Conservation (phyloP, 305 asterid species). For the Galium porrigens region DNA sequence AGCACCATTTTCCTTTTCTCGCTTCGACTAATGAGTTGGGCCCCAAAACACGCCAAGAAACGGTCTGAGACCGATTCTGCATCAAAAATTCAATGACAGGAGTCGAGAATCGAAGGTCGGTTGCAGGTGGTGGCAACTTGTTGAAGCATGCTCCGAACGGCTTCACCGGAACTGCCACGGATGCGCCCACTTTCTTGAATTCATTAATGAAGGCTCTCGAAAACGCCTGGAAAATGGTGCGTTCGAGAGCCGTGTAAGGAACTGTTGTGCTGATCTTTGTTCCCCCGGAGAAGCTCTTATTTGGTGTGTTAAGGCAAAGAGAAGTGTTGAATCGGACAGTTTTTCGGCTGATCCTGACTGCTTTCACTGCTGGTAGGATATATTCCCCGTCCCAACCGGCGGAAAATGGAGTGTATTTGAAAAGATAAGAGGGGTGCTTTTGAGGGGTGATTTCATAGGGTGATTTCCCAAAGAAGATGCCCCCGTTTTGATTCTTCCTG, state of each 20-base stretch:
- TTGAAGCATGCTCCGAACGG: slow-evolving; percentile 36
- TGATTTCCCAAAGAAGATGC: slow-evolving; percentile 27
- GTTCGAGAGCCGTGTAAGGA: slow-evolving; percentile 32
- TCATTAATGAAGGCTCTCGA: slow-evolving; percentile 16
- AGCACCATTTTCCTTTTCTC: slow-evolving; percentile 23
- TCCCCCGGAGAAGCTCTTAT: slow-evolving; percentile 18
- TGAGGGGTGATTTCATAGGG: slow-evolving; percentile 14
- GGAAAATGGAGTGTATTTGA: slow-evolving; percentile 26
- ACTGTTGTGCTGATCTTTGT: slow-evolving; percentile 32
- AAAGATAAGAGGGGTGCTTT: neutral
- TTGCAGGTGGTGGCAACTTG: slow-evolving; percentile 21
- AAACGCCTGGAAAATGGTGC: slow-evolving; percentile 20
- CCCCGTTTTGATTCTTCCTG: slow-evolving; percentile 17
- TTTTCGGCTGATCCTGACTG: slow-evolving; percentile 24
- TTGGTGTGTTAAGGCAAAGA: slow-evolving; percentile 19
- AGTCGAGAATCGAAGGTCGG: slow-evolving; percentile 13
- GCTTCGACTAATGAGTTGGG: slow-evolving; percentile 29
- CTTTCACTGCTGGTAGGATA: slow-evolving; percentile 20
- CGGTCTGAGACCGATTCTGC: slow-evolving; percentile 19
- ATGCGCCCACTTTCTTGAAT: slow-evolving; percentile 13
- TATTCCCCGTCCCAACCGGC: slow-evolving; percentile 34
- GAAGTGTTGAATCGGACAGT: slow-evolving; percentile 20
- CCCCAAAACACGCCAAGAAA: slow-evolving; percentile 29
- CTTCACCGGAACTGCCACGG: slow-evolving; percentile 20
- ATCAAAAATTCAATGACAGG: slow-evolving; percentile 26